A percentile compares a stretch with the other conserved stretches of the same genome.
Evolutionary conservation across 495 filamentous ascomycete species (phyloP).

Genomic region (Niebla homalea): DNA sequence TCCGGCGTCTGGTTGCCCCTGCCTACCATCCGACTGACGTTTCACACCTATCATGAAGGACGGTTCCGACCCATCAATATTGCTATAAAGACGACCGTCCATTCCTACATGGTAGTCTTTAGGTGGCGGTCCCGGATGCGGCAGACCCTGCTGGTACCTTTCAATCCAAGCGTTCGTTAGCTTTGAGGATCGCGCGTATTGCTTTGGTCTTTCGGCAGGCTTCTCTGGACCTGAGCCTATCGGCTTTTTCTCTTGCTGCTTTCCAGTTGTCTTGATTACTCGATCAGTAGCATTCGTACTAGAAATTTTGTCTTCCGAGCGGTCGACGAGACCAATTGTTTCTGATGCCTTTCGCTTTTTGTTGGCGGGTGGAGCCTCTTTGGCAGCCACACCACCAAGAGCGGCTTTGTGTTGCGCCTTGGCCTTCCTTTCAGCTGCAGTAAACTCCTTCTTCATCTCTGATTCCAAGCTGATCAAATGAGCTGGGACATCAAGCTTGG

Average conservation of each 20-base stretch:
- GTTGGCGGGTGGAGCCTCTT: not conserved
- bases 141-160: not conserved
- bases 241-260: not conserved
- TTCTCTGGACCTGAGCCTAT: not conserved
- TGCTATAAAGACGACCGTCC: not conserved
- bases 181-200: not conserved
- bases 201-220: not conserved
- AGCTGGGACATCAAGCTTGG: conserved; percentile 30
- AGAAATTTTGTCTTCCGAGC: not conserved
- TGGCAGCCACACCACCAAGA: not conserved
- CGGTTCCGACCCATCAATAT: not conserved
- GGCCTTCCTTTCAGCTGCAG: conserved; percentile 31
- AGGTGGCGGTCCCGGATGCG: not conserved
- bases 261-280: not conserved
- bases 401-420: conserved; percentile 23
- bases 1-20: no score
- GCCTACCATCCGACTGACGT: no score
- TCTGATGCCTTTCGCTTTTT: conserved; percentile 14
- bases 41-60: not conserved
- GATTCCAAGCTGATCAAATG: conserved; percentile 31
- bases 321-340: not conserved
- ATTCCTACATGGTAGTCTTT: not conserved
- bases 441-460: conserved; percentile 41
- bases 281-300: not conserved
- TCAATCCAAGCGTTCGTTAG: not conserved